Conservation (phyloP, 2,329 filamentous ascomycete species). For the Reticulascus tulasneorum region DNA sequence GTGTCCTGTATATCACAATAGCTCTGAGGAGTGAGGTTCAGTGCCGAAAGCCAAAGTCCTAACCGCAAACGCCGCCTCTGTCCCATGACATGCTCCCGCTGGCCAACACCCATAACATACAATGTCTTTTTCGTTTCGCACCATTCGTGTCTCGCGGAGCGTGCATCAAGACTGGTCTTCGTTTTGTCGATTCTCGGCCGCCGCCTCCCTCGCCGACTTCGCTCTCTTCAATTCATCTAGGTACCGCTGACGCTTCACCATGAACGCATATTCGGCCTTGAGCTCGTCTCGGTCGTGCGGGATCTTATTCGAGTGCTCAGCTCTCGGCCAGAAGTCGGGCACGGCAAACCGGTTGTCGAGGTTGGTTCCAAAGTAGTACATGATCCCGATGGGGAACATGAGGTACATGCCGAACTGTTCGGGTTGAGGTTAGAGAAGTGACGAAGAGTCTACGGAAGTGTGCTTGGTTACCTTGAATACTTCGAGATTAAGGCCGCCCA, state of each 20-base stretch:
- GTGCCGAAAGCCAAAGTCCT: neutral
- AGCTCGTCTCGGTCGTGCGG: slow-evolving; percentile 81
- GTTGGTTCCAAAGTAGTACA: slow-evolving; percentile 99
- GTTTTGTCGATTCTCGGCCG: slow-evolving; percentile 21
- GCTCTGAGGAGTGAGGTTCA: slow-evolving; percentile 10
- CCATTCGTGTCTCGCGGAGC: neutral
- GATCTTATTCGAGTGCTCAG: slow-evolving; percentile 70
- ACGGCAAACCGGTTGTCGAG: slow-evolving; percentile 89
- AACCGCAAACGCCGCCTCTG: slow-evolving; percentile 9
- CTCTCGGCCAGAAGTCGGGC: slow-evolving; percentile 88
- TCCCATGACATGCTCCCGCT: slow-evolving; percentile 7
- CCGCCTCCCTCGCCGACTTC: slow-evolving; percentile 27
- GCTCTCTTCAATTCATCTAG: slow-evolving; percentile 63
- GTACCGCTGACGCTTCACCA: slow-evolving; percentile 65
- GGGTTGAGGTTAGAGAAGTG: neutral
- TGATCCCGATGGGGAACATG: slow-evolving; percentile 97
- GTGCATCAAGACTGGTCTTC: slow-evolving; percentile 17
- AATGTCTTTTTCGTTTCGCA: neutral
- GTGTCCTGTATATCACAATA: slow-evolving; percentile 9
- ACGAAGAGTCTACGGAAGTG: neutral
- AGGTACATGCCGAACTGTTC: slow-evolving; percentile 93
- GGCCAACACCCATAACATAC: slow-evolving; percentile 12
- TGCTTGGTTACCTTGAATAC: slow-evolving; percentile 69
- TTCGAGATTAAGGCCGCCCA: slow-evolving; percentile 82
- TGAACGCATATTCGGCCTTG: slow-evolving; percentile 69